Evolutionary conservation across 495 filamentous ascomycete genomes (phyloP).

Genomic region (Penicillium dipodomyicola): DNA sequence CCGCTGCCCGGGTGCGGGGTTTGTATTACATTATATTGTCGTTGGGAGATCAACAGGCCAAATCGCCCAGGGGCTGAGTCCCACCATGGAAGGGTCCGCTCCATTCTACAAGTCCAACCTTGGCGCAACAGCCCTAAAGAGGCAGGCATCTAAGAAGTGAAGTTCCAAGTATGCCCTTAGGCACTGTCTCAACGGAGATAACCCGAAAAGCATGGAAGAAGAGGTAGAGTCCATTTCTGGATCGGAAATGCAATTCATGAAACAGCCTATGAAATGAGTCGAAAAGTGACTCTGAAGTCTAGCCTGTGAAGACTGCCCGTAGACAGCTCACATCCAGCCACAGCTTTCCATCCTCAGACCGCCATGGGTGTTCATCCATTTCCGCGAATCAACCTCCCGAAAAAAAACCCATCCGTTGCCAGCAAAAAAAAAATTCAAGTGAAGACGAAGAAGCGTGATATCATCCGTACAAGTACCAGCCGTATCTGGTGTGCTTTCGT

Average conservation of each 20-base stretch:
- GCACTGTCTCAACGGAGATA: background rate
- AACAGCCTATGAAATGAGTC: conserved; percentile 33
- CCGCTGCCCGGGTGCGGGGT: background rate
- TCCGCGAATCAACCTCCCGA: conserved; percentile 23
- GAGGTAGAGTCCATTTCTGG: conserved; percentile 26
- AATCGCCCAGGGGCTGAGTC: background rate
- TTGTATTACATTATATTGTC: background rate
- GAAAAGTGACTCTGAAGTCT: conserved; percentile 25
- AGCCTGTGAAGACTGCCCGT: conserved; percentile 10
- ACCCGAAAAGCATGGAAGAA: conserved; percentile 3
- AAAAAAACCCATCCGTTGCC: conserved; percentile 30
- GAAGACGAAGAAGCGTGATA: conserved; percentile 37
- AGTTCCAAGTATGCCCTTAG: background rate
- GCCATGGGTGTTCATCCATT: conserved; percentile 26
- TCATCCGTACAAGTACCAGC: conserved; percentile 39
- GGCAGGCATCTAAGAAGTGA: background rate
- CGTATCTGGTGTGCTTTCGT: conserved; percentile 32
- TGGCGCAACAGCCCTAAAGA: background rate
- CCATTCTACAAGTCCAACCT: background rate
- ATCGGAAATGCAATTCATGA: conserved; percentile 35
- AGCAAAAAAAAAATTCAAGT: conserved; percentile 30
- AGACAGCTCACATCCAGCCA: conserved; percentile 21
- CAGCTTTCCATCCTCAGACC: conserved; percentile 29
- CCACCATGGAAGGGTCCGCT: background rate
- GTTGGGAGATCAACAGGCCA: background rate